Base-by-base conservation (phyloP, 2,329 filamentous ascomycete species). In the Sclerotinia trifoliorum region DNA sequence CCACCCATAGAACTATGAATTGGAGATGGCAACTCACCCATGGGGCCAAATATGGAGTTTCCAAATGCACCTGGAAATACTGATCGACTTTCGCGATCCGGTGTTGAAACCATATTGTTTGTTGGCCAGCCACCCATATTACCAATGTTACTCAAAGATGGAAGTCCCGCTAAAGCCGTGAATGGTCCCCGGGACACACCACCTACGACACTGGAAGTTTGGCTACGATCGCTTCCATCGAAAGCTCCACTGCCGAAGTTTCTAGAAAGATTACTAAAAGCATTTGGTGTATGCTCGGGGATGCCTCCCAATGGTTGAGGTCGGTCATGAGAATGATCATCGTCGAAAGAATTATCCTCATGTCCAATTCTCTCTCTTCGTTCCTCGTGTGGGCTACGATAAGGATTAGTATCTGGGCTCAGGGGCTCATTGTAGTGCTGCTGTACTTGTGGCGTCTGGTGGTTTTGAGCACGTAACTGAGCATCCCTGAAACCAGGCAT, bases 351-450 rank as follows among this genome's bases (percentile, higher is more conserved):
- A 10, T 84, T 82, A 17, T 82, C 80, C 46, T 78, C 75, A 60
- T 82, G 80, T 56, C 90, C 85, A 57, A 84, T 83, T 24, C 86
- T 86, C 60, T 92, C 88, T 32, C 52, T 44, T 49, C 60, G 66
- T 21, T 68, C 66, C 49, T 90, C 91, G 10, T 91, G 88, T 2
- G 95, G 95, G 78, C 94, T 98, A 72, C 94, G 92, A 77, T 95
- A 99, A 1, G 95, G 95, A 77, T 99, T 99, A 3, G 95, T 98
- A 75, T 96, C 92, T 15, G 95, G 95, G 77, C 94, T 98, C 76
- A 92, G 86, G 0, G 91, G 90, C 69, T 93, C 91, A 72, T 89
- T 83, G n/a, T 55, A 63, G 57, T 77, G 75, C n/a, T 77, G 75
- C n/a, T 75, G 77, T 35, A 73, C 77, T 62, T 77, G 74, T 7